Conservation (phyloP, 352 stramenopile species). For the Pseudoperonospora humuli region DNA sequence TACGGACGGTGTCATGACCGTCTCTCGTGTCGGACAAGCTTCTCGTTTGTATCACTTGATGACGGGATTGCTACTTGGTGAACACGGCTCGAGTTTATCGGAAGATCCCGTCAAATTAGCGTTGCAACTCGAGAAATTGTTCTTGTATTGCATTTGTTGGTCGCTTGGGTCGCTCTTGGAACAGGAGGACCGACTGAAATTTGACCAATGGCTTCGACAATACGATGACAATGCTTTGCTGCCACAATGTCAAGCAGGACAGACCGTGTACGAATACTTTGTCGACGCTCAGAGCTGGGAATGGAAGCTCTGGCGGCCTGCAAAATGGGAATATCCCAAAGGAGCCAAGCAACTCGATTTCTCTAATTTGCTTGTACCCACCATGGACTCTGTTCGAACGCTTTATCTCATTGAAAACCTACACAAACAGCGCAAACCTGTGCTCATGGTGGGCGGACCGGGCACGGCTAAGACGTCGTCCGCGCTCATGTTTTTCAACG, state of each 20-base stretch:
- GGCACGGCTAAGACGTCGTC: constrained; percentile 98
- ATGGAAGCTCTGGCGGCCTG: constrained; percentile 94
- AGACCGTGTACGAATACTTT: constrained; percentile 92
- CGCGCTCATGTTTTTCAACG: constrained; percentile 96
- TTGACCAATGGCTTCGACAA: constrained; percentile 93
- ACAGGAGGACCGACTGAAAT: constrained; percentile 92
- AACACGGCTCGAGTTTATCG: constrained; percentile 55
- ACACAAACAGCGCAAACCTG: constrained; percentile 91
- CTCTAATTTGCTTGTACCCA: constrained; percentile 96
- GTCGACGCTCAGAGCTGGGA: constrained; percentile 88
- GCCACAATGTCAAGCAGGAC: constrained; percentile 81
- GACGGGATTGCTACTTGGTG: constrained; percentile 85
- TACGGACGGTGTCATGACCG: constrained; percentile 89
- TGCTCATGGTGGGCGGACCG: constrained; percentile 94
- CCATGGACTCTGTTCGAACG: constrained; percentile 96
- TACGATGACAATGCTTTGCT: constrained; percentile 89
- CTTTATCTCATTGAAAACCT: constrained; percentile 88
- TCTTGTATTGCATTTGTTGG: constrained; percentile 95
- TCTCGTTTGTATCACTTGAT: constrained; percentile 82
- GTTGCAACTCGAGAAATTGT: constrained; percentile 92
- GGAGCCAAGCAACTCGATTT: constrained; percentile 93
- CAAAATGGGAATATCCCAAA: constrained; percentile 93
- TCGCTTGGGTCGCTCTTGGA: constrained; percentile 94
- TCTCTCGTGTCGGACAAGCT: constrained; percentile 87
- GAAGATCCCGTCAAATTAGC: constrained; percentile 62